A percentile compares a stretch with the other conserved stretches of the same genome.
Evolutionary conservation across 139 green algal species (phyloP).

Genomic region (Zygnema circumcarinatum): DNA sequence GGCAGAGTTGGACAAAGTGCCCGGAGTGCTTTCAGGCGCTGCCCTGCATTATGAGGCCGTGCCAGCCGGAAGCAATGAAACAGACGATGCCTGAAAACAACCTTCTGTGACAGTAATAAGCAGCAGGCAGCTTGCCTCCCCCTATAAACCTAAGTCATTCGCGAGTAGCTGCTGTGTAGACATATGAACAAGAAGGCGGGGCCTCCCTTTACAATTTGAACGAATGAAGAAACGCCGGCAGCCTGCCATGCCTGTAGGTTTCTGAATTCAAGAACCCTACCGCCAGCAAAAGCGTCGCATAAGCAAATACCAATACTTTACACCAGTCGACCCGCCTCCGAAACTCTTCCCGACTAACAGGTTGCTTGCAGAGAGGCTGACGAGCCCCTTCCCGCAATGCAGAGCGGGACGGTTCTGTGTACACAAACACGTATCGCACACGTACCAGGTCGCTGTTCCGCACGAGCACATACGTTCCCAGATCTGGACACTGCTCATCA

Average conservation of each 20-base stretch:
- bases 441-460: constrained; percentile 28
- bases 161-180: no score
- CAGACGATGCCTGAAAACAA: no score
- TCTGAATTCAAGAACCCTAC: constrained; percentile 35
- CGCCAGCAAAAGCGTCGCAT: constrained; percentile 26
- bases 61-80: no score
- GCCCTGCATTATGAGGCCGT: no score
- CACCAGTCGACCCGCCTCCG: constrained; percentile 13
- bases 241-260: not conserved
- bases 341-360: not conserved
- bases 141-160: no score
- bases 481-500: not conserved
- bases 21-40: no score
- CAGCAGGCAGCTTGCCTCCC: no score
- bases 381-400: not conserved
- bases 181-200: not conserved
- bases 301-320: constrained; percentile 35
- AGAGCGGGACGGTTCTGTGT: constrained; percentile 25
- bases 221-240: constrained; percentile 6
- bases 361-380: not conserved
- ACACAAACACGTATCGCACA: constrained; percentile 40
- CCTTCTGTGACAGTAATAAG: no score
- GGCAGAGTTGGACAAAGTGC: no score
- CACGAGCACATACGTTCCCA: constrained; percentile 41
- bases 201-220: not conserved